Base-by-base conservation (phyloP, 2,329 filamentous ascomycete genomes). In the Colletotrichum cordylinicola region DNA sequence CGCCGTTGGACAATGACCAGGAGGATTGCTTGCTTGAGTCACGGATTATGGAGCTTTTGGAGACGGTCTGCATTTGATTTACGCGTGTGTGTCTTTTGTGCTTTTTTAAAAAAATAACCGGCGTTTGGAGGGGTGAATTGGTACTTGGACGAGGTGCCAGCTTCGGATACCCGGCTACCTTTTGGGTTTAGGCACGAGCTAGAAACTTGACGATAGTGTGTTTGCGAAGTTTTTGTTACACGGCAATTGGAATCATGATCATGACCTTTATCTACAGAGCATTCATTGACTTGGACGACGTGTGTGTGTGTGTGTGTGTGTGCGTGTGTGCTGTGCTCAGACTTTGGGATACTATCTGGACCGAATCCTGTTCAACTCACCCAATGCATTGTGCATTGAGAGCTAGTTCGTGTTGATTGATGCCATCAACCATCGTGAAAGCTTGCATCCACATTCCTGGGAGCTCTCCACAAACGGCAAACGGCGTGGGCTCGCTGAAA, bases 151-250 rank as follows among this genome's bases (percentile, higher is more conserved):
- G 37, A 33, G 27, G 68, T 73, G 70, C 64, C 70, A 69, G 70
- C 70, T 69, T 74, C 74, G 74, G 70, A 76, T 73, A 76, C 74
- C 70, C 73, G 73, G 69, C 73, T 75, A 61, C 70, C 62, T 33
- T 4, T 2, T 48, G 64, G 64, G 24, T 24, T 52, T 65, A 76
- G 70, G 70, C 70, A 74, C 65, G 74, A 74, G 74, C 70, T 73
- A 69, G 65, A 35, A 56, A 48, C 8, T 61, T 35, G 65, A 39
- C 33, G 52, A 68, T 21, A 13, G 29, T 18, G 10, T 13, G 18
- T 61, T 56, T 69, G 39, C 21, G 35, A 39, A 18, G 29, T 35
- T 35, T 12, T 33, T 24, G 58, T 31, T n/a, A 21, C n/a, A 21
- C n/a, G 29, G 58, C 58, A 61, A 35, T 35, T 35, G 58, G 31